Percentiles rank a stretch among this genome's conserved stretches.
phyloP scores from a whole-genome alignment of 345 rosid species.

The Rhodomyrtus tomentosa region DNA sequence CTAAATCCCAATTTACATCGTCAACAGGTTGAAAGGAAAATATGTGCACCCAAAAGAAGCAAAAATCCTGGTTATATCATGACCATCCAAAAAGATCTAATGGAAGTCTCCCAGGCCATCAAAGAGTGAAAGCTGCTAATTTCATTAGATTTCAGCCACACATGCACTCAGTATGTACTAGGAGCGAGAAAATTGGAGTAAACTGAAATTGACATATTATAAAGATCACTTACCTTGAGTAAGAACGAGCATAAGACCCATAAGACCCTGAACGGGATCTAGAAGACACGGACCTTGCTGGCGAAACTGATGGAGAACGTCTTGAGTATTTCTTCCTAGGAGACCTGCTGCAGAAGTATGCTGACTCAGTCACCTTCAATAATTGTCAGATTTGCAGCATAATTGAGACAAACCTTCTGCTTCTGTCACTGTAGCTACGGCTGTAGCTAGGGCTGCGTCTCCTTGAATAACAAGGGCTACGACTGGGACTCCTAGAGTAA shows the following conservation, averaged over 20 bases:
- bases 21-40: neutral
- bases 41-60: no score
- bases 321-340: constrained; percentile 20
- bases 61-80: neutral
- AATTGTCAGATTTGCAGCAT: neutral
- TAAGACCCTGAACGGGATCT: constrained; percentile 33
- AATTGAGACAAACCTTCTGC: constrained; percentile 41
- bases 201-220: neutral
- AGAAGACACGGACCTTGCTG: constrained; percentile 44
- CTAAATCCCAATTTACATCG: neutral
- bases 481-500: constrained; percentile 61
- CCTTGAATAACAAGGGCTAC: constrained; percentile 31
- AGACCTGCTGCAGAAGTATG: constrained; percentile 30
- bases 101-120: neutral
- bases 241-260: constrained; percentile 27
- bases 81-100: no score
- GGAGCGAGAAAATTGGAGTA: neutral
- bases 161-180: neutral
- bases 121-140: neutral
- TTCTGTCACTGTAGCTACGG: constrained; percentile 32
- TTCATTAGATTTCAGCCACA: neutral
- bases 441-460: constrained; percentile 30
- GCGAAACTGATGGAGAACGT: constrained; percentile 26
- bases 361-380: neutral
- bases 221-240: constrained; percentile 37